Conservation (phyloP, 2,329 filamentous ascomycete species). For the Verticillium nonalfalfae region DNA sequence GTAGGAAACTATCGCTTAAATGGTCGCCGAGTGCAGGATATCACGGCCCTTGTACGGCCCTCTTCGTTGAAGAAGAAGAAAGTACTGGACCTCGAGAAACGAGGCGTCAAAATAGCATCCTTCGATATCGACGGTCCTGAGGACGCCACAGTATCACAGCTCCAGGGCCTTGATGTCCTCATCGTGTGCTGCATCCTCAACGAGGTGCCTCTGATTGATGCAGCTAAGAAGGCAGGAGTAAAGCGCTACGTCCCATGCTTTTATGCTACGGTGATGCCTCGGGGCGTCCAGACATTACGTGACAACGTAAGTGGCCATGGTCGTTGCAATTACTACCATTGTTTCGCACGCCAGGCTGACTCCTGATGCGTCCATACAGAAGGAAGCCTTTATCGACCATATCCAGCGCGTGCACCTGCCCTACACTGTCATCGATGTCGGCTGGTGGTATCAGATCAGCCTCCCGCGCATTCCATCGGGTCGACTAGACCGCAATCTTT, state of each 20-base stretch:
- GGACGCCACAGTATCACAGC: constrained; percentile 27
- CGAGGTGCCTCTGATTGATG: constrained; percentile 38
- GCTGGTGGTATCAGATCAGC: constrained; percentile 50
- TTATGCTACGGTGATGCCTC: constrained; percentile 33
- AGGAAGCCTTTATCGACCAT: constrained; percentile 42
- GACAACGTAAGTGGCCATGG: neutral
- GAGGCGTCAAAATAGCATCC: constrained; percentile 35
- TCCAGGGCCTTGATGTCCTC: no score
- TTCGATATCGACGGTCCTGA: constrained; percentile 33
- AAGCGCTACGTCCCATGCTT: constrained; percentile 45
- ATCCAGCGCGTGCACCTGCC: constrained; percentile 39
- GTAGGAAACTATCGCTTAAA: no score
- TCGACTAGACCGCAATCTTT: constrained; percentile 31
- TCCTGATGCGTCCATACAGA: constrained; percentile 14
- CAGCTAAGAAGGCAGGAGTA: constrained; percentile 40
- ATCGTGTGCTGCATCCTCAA: constrained; percentile 16
- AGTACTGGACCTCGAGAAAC: constrained; percentile 28
- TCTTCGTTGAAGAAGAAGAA: constrained; percentile 39
- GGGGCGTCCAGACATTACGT: constrained; percentile 9
- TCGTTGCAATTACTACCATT: no score
- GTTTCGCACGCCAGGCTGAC: neutral
- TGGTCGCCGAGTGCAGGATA: constrained; percentile 24
- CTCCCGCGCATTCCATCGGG: constrained; percentile 19
- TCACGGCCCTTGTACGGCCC: constrained; percentile 39
- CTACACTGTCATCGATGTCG: constrained; percentile 51